A percentile compares a stretch with the other conserved stretches of the same genome.
Conservation (phyloP, 2,329 filamentous ascomycete genomes). For the Dactylellina parvicollis region DNA sequence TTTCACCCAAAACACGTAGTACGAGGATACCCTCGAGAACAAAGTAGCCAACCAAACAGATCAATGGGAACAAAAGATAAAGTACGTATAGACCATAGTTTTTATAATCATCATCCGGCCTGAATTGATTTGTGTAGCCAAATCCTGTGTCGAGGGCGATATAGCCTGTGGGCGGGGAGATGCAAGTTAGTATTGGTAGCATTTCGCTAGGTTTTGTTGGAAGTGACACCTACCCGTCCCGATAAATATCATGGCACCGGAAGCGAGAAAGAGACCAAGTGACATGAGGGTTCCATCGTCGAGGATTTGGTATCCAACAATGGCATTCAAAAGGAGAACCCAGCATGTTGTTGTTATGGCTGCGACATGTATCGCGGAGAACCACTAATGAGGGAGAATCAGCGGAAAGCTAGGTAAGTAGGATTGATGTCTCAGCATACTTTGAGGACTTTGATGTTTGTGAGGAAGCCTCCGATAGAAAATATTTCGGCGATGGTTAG, state of each 20-base stretch:
- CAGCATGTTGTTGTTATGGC: conserved; percentile 87
- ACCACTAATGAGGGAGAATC: conserved; percentile 62
- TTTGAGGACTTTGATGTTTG: conserved; percentile 71
- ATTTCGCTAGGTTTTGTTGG: background rate
- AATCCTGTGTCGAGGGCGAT: conserved; percentile 94
- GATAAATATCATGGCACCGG: conserved; percentile 77
- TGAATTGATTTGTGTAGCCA: conserved; percentile 82
- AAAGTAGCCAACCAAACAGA: conserved; percentile 90
- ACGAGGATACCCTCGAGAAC: conserved; percentile 85
- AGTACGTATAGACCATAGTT: conserved; percentile 87
- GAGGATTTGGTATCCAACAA: conserved; percentile 91
- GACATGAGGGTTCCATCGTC: conserved; percentile 93
- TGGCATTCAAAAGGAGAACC: conserved; percentile 89
- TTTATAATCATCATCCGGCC: conserved; percentile 71
- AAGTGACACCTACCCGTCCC: conserved; percentile 71
- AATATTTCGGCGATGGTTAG: conserved; percentile 97
- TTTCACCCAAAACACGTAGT: conserved; percentile 84
- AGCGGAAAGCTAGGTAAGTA: background rate
- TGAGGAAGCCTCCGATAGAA: conserved; percentile 83
- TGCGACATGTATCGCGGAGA: conserved; percentile 88
- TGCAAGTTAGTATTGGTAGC: background rate
- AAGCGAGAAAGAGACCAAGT: conserved; percentile 76
- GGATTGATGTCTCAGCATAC: conserved; percentile 59
- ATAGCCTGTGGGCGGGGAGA: conserved; percentile 67
- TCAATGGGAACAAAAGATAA: conserved; percentile 86